Base-by-base conservation (phyloP, 108 stramenopile genomes). In the Cyclotella kingstonii region DNA sequence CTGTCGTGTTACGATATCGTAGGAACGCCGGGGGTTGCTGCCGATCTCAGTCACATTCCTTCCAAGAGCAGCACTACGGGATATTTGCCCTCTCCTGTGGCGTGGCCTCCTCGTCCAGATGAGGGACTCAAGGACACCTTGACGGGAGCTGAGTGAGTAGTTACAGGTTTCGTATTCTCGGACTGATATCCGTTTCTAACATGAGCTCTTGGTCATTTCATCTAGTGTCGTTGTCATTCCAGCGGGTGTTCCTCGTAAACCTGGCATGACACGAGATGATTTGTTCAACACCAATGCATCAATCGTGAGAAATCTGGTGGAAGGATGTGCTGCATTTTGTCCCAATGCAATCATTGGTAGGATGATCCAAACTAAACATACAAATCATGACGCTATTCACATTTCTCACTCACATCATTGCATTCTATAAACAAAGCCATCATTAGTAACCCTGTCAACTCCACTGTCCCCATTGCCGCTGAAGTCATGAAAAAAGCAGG, bases 401-500 rank as follows among this genome's bases (percentile, higher is more conserved):
- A 33, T 34, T 47, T 48, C 18, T 51, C 19, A 6, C 2, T 14
- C 28, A 27, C 11, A 11, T 25, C 33, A 12, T 34, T 21, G 17
- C 3, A 31, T n/a, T n/a, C n/a, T n/a, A n/a, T n/a, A n/a, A n/a
- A n/a, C n/a, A 52, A n/a, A 70, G 93, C 96, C 68, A 95, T 99
- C 82, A 98, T 99, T 73, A 86, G 87, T 75, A 99, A 99, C 85
- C 99, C 99, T 15, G 99, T 99, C 80, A 99, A 99, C 84, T 94
- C 91, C 18, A 99, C 98, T 31, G 99, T 99, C 23, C 99, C 99
- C 23, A 99, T 99, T 66, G 96, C 97, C 15, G 98, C 97, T 39
- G 99, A 99, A 75, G 88, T 96, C 3, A 66, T 98, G 42, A 97
- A 97, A 81, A 87, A 86, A 63, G 71, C 80, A 33, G 98, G 98